A percentile compares a stretch with the other conserved stretches of the same genome.
phyloP scores from a whole-genome alignment of 23 red algal species.

The Gracilaria caudata region DNA sequence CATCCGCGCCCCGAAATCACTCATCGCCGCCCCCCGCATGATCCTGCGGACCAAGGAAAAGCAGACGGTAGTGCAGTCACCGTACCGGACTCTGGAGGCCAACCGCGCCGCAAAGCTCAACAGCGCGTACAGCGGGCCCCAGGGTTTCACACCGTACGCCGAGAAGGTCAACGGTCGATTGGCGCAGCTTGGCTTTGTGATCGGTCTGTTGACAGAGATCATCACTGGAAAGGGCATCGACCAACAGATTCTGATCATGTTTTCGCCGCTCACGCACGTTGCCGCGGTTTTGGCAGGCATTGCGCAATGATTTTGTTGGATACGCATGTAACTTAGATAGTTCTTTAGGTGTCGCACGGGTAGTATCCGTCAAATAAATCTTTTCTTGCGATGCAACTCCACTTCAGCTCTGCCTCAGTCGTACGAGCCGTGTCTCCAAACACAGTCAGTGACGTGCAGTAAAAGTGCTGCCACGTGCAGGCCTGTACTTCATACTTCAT shows the following conservation, averaged over 20 bases:
- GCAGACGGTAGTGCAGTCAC: background rate
- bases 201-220: conserved; percentile 57
- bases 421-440: no score
- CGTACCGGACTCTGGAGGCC: background rate
- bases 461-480: no score
- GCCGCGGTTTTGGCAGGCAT: background rate
- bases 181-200: conserved; percentile 55
- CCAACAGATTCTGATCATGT: conserved; percentile 64
- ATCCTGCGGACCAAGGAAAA: background rate
- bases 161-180: conserved; percentile 67
- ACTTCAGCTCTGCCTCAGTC: no score
- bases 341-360: no score
- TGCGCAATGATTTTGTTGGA: background rate
- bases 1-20: background rate
- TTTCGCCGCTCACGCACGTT: conserved; percentile 23
- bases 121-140: conserved; percentile 25
- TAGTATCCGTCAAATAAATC: no score
- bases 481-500: no score
- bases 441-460: no score
- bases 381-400: no score
- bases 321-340: no score
- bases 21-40: conserved; percentile 30
- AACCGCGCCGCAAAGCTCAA: conserved; percentile 12
- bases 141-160: no score
- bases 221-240: conserved; percentile 43